These are phyloP conservation scores for Beauveria brongniartii DNA, from an alignment of 2,329 filamentous ascomycete genomes.

Conservation along the genomic window DNA sequence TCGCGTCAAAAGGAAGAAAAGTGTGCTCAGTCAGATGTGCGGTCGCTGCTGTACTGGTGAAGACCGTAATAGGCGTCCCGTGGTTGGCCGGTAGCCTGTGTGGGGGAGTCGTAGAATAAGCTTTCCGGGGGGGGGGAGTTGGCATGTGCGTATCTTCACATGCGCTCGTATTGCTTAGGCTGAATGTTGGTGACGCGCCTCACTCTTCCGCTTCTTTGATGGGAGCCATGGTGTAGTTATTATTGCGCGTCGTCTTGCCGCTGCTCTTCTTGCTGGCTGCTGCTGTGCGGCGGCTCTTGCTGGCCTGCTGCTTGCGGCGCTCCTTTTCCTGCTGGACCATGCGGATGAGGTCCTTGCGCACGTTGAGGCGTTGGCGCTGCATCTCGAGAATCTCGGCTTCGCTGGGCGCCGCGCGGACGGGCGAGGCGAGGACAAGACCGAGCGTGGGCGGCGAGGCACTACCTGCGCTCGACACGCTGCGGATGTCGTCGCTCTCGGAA, in stretches of 20 bases:
- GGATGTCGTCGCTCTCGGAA: slow-evolving; percentile 35
- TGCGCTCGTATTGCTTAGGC: not conserved
- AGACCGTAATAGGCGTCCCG: not conserved
- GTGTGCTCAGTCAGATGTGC: not conserved
- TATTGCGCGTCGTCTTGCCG: slow-evolving; percentile 33
- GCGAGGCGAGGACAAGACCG: slow-evolving; percentile 19
- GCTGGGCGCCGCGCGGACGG: slow-evolving; percentile 25
- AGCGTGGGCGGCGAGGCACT: slow-evolving; percentile 27
- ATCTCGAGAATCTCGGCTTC: slow-evolving; percentile 42
- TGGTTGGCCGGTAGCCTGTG: not conserved
- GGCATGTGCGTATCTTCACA: not conserved
- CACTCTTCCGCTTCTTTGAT: slow-evolving; percentile 37
- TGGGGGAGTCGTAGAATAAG: not conserved
- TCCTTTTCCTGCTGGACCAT: slow-evolving; percentile 48
- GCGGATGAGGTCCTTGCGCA: slow-evolving; percentile 45
- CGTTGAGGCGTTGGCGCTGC: slow-evolving; percentile 41
- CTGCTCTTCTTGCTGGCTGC: slow-evolving; percentile 36
- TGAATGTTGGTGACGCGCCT: not conserved
- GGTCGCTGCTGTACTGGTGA: not conserved
- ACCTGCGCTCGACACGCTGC: slow-evolving; percentile 36
- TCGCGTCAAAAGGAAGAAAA: not conserved
- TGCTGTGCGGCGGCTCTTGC: slow-evolving; percentile 28
- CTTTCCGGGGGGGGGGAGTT: not conserved
- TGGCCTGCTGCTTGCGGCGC: slow-evolving; percentile 36
- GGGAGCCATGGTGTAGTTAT: slow-evolving; percentile 37